These are phyloP conservation scores for Citrus sp. DNA, from an alignment of 345 rosid species.

Conservation along the genomic window DNA sequence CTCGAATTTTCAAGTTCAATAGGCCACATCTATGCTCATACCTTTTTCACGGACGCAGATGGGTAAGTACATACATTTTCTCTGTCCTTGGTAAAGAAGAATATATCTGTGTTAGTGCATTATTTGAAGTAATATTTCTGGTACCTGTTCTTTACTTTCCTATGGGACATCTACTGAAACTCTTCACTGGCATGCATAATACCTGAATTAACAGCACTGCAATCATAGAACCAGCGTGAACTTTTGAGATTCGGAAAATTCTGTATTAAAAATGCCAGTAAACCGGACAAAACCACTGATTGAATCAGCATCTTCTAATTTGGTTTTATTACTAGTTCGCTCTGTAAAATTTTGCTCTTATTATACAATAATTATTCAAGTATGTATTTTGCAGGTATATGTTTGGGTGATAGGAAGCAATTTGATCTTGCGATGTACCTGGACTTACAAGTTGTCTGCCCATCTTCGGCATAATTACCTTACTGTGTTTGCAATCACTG, in stretches of 20 bases:
- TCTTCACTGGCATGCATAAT: neutral
- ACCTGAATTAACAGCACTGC: neutral
- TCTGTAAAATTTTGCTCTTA: neutral
- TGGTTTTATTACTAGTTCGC: neutral
- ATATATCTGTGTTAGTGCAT: neutral
- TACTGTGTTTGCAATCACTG: constrained; percentile 71
- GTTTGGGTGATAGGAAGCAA: constrained; percentile 93
- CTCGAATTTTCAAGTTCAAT: constrained; percentile 79
- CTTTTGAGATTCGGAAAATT: neutral
- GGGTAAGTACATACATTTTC: constrained; percentile 51
- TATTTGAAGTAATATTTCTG: neutral
- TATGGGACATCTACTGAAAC: neutral
- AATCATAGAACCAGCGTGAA: neutral
- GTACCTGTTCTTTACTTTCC: neutral
- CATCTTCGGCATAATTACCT: constrained; percentile 92
- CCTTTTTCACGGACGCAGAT: constrained; percentile 64
- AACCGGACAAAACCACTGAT: neutral
- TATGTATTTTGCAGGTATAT: constrained; percentile 56
- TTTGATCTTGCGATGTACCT: constrained; percentile 82
- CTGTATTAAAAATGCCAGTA: neutral
- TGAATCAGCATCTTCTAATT: neutral
- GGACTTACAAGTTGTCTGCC: constrained; percentile 97
- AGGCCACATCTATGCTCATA: constrained; percentile 51
- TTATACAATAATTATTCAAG: neutral
- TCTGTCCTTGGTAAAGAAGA: neutral